Base-by-base conservation (phyloP, 208 protist species). In the Crithidia thermophila region DNA sequence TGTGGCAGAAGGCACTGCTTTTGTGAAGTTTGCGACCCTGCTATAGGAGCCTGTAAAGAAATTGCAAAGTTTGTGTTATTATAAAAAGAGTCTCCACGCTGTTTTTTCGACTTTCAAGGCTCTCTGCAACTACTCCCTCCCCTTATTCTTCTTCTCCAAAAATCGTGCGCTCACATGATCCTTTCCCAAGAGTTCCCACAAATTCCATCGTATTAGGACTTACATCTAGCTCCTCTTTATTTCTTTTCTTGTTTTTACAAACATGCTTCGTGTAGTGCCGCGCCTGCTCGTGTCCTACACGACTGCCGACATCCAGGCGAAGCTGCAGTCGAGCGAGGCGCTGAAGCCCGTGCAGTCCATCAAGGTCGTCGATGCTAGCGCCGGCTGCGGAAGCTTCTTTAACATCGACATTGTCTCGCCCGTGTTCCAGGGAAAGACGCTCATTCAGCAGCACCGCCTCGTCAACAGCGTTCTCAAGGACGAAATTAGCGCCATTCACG, bases 371-470 rank as follows among this genome's bases (percentile, higher is more conserved):
- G 91, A 96, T 64, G 76, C 73, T 37, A 94, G 88, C 67, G 79
- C 73, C 0, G 91, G 91, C 20, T 96, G 91, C 65, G 91, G 91
- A 3, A 88, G 77, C 67, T 94, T 94, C 65, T 96, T 91, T 56
- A 85, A 94, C 43, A 91, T 96, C 46, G 77, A 76, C 34, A 79
- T 96, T 10, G 73, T 70, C 13, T 96, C 91, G 4, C 75, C 83
- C 0, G 87, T 76, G 0, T 96, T 96, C 37, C 53, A 63, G n/a
- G 88, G 79, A 14, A 91, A 90, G 62, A 56, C 84, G 11, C 72
- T 96, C 27, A 84, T 96, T 49, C 81, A 94, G 46, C 91, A 96
- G 58, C 91, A 96, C 65, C 79, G 91, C 20, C 58, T 96, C 27
- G 91, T 96, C 39, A 94, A 96, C 58, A 67, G 71, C 27, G 84